Conservation (phyloP, 139 green algal species). For the Coccomyxa sp. region DNA sequence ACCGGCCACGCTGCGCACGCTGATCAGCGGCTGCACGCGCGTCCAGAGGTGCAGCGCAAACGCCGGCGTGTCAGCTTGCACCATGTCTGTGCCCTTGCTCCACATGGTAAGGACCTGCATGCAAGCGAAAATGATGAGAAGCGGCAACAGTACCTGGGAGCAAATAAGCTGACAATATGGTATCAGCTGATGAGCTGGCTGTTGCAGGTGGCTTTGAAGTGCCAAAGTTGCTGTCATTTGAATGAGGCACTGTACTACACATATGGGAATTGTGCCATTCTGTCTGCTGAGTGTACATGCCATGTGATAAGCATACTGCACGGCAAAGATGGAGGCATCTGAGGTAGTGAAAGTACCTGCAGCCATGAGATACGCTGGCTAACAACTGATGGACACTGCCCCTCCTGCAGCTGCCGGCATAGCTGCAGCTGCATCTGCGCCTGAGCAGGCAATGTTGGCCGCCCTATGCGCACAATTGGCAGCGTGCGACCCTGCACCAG, state of each 20-base stretch:
- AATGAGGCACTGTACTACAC: no score
- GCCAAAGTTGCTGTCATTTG: no score
- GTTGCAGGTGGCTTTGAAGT: no score
- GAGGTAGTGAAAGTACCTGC: no score
- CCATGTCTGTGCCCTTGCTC: neutral
- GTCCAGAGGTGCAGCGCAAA: slow-evolving; percentile 10
- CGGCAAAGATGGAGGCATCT: no score
- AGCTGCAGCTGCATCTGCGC: neutral
- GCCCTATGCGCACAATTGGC: neutral
- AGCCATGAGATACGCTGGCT: neutral
- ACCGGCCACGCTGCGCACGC: neutral
- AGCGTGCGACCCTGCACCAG: neutral
- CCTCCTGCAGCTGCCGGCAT: neutral
- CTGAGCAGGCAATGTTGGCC: neutral
- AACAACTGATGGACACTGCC: neutral
- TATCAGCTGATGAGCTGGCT: no score
- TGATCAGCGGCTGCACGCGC: slow-evolving; percentile 6
- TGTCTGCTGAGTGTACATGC: no score
- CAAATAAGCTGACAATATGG: no score
- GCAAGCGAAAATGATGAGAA: no score
- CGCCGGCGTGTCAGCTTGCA: neutral
- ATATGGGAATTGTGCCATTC: no score
- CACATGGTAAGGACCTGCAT: slow-evolving; percentile 2
- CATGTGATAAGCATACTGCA: no score
- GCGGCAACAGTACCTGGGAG: no score